Base-by-base conservation (phyloP, 2,329 filamentous ascomycete genomes). In the Sporothrix schenckii region DNA sequence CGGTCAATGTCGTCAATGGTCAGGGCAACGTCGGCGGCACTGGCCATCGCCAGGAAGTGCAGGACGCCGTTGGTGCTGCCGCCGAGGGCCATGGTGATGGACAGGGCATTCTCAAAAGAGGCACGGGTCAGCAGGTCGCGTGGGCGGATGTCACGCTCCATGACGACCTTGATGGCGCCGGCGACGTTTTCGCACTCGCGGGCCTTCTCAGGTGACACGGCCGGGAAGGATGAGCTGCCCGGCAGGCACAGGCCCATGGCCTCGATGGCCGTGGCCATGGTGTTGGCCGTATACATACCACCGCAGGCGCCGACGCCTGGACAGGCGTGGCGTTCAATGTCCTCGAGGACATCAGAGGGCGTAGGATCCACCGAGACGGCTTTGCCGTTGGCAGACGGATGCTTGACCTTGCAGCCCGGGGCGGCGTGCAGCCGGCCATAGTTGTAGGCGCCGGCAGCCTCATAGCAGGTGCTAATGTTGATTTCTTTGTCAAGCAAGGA, bases 281-380 rank as follows among this genome's bases (percentile, higher is more conserved):
- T 97, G 81, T 97, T 97, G 74, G 93, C 93, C 0, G 93, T 97
- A 82, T 93, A 97, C 93, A 97, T 75, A 85, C 91, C 91, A 70
- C 90, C 91, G 74, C 91, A 93, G 30, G 91, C 91, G 13, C 91
- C 91, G 2, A 88, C 86, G 10, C 89, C 88, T 0, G 91, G 91
- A 78, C 93, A 97, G 2, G 93, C 89, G 76, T 95, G 86, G 73
- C 83, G 84, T 81, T 94, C 91, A 65, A 97, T 88, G 78, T 97
- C 94, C 39, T 91, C 88, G 83, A 96, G 87, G 70, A 97, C 92
- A 75, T 97, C 92, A 71, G 89, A 87, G 67, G 91, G 87, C 0
- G 84, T 90, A 73, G 91, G 89, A 65, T 89, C 88, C 2, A 71
- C 71, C 60, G 73, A 73, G 81, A 16, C 85, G 65, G 86, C 21